Evolutionary conservation across 108 stramenopile species (phyloP).

Genomic region (Pseudonitzschia delicatissima): DNA sequence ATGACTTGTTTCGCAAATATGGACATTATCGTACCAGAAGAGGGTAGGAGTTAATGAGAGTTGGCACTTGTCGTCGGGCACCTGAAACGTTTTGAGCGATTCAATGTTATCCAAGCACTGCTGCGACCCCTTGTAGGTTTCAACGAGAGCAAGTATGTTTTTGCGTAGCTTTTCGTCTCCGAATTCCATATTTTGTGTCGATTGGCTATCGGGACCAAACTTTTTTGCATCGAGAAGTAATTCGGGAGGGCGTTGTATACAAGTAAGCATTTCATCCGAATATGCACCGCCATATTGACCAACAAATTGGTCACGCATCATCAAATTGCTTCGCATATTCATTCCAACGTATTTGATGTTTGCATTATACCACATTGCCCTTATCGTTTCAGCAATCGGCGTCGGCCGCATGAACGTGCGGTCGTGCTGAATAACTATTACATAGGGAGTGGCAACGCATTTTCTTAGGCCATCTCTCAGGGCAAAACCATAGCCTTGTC

Average conservation of each 20-base stretch:
- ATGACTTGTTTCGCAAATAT: slow-evolving; percentile 69
- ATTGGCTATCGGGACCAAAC: slow-evolving; percentile 61
- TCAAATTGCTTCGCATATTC: slow-evolving; percentile 73
- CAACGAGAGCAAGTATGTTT: slow-evolving; percentile 36
- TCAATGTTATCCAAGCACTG: slow-evolving; percentile 44
- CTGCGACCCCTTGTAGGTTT: slow-evolving; percentile 49
- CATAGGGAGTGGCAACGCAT: slow-evolving; percentile 66
- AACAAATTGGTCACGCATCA: slow-evolving; percentile 69
- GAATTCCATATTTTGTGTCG: slow-evolving; percentile 36
- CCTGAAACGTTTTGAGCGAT: slow-evolving; percentile 38
- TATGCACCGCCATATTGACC: slow-evolving; percentile 65
- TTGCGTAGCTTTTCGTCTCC: slow-evolving; percentile 33
- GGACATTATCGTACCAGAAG: slow-evolving; percentile 90
- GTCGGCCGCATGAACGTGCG: slow-evolving; percentile 81
- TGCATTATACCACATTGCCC: slow-evolving; percentile 58
- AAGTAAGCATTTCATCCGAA: slow-evolving; percentile 42
- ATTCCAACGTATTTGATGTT: slow-evolving; percentile 74
- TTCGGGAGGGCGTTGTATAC: slow-evolving; percentile 63
- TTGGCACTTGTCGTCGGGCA: slow-evolving; percentile 46
- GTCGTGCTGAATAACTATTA: slow-evolving; percentile 90
- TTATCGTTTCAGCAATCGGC: slow-evolving; percentile 53
- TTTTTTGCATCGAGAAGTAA: slow-evolving; percentile 40
- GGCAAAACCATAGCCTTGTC: slow-evolving; percentile 88
- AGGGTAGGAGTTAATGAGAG: slow-evolving; percentile 74
- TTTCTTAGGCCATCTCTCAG: slow-evolving; percentile 66